Percentiles rank a stretch among this genome's conserved stretches.
Conservation (phyloP, 352 stramenopile species). For the Pythium myriotylum region DNA sequence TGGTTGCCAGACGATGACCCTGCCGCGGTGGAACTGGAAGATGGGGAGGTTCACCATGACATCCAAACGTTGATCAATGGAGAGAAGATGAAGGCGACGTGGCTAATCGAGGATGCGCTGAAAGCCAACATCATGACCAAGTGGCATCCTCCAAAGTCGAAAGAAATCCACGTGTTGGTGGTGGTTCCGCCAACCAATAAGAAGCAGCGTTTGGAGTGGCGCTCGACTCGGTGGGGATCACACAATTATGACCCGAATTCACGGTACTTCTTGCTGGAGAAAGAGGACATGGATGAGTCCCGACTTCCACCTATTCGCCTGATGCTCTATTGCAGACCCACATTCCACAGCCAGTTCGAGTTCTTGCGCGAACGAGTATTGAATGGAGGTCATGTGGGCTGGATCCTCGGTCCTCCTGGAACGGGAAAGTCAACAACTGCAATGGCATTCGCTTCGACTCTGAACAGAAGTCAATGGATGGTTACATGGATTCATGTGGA, state of each 20-base stretch:
- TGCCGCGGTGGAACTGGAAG: too few relatives aligned
- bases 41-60: too few relatives aligned
- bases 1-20: too few relatives aligned
- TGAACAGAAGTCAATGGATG: slow-evolving; percentile 20
- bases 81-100: too few relatives aligned
- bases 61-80: too few relatives aligned
- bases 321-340: slow-evolving; percentile 14
- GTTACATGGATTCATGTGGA: too few relatives aligned
- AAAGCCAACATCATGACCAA: too few relatives aligned
- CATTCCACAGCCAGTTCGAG: slow-evolving; percentile 14
- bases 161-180: too few relatives aligned
- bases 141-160: too few relatives aligned
- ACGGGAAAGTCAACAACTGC: slow-evolving; percentile 25
- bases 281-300: slow-evolving; percentile 13
- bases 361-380: slow-evolving; percentile 18
- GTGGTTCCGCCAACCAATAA: slow-evolving; percentile 3
- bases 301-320: slow-evolving; percentile 7
- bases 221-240: slow-evolving; percentile 11
- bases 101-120: too few relatives aligned
- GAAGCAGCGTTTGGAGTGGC: slow-evolving; percentile 14
- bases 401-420: slow-evolving; percentile 16
- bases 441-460: slow-evolving; percentile 20
- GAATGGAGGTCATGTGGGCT: slow-evolving; percentile 12
- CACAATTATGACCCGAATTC: slow-evolving; percentile 14
- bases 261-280: slow-evolving; percentile 13